Percentiles rank a stretch among this genome's conserved stretches.
Evolutionary conservation across 2,329 filamentous ascomycete species (phyloP).

Genomic region (Clarireedia monteithiana): DNA sequence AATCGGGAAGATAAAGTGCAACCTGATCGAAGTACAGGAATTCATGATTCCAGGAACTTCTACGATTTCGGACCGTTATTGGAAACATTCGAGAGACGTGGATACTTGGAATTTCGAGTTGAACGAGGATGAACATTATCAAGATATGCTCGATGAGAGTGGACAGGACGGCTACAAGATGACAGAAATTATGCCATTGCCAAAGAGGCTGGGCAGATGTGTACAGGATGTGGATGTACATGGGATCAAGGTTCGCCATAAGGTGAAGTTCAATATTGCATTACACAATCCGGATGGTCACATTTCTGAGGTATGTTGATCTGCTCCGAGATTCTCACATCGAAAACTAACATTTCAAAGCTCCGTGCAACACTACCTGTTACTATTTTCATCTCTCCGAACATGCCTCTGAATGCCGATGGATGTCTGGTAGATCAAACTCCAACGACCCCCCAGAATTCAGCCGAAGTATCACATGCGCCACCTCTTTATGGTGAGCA

Average conservation of each 20-base stretch:
- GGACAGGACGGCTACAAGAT: slow-evolving; percentile 58
- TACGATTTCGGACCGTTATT: slow-evolving; percentile 42
- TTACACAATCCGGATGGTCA: slow-evolving; percentile 94
- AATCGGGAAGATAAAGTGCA: slow-evolving; percentile 74
- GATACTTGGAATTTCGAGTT: slow-evolving; percentile 49
- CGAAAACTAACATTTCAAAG: slow-evolving; percentile 33
- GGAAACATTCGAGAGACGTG: slow-evolving; percentile 58
- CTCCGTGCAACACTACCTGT: slow-evolving; percentile 85
- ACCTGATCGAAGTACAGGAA: slow-evolving; percentile 73
- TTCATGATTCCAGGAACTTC: slow-evolving; percentile 45
- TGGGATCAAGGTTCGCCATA: slow-evolving; percentile 87
- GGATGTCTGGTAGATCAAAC: slow-evolving; percentile 65
- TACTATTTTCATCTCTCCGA: slow-evolving; percentile 91
- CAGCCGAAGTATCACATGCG: slow-evolving; percentile 53
- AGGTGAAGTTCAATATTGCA: slow-evolving; percentile 83
- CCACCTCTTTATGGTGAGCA: slow-evolving; percentile 93
- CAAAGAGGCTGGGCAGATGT: slow-evolving; percentile 74
- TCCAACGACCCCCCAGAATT: slow-evolving; percentile 37
- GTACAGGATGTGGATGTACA: slow-evolving; percentile 84
- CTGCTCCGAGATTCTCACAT: not conserved
- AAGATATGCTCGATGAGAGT: slow-evolving; percentile 59
- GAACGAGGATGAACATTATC: slow-evolving; percentile 54
- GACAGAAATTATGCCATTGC: slow-evolving; percentile 59
- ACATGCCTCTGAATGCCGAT: slow-evolving; percentile 79
- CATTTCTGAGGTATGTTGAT: slow-evolving; percentile 64